Evolutionary conservation across 352 stramenopile genomes (phyloP).

Genomic region (Phytophthora uliginosa): DNA sequence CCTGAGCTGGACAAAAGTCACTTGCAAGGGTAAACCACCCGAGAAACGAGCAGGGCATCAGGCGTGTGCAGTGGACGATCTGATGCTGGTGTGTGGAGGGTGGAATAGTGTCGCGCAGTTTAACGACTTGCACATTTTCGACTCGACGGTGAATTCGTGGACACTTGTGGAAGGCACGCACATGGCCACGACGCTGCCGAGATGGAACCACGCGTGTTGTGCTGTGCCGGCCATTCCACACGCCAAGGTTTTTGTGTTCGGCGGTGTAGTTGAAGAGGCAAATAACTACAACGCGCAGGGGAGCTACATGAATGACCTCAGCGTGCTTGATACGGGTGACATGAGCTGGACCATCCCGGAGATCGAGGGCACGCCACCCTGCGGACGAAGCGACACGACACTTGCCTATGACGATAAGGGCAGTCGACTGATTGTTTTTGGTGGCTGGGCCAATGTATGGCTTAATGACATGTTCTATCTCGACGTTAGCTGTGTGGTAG

Average conservation of each 20-base stretch:
- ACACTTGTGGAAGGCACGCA: conserved; percentile 79
- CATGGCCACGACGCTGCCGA: conserved; percentile 80
- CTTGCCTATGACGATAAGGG: conserved; percentile 95
- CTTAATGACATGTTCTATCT: conserved; percentile 93
- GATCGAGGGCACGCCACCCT: conserved; percentile 84
- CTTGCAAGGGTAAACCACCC: conserved; percentile 86
- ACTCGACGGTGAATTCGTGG: conserved; percentile 91
- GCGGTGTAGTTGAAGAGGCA: conserved; percentile 94
- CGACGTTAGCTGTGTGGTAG: conserved; percentile 96
- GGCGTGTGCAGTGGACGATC: conserved; percentile 89
- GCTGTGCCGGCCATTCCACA: conserved; percentile 96
- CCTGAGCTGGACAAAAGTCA: conserved; percentile 88
- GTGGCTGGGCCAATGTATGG: conserved; percentile 97
- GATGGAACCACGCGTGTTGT: conserved; percentile 96
- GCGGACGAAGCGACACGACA: conserved; percentile 93
- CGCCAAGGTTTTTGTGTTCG: conserved; percentile 98
- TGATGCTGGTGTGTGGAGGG: conserved; percentile 95
- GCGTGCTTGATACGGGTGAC: conserved; percentile 94
- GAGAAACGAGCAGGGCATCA: conserved; percentile 95
- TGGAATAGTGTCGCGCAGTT: conserved; percentile 97
- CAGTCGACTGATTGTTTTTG: conserved; percentile 94
- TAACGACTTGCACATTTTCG: conserved; percentile 96
- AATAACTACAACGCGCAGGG: conserved; percentile 90
- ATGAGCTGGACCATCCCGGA: conserved; percentile 90
- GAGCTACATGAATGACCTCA: conserved; percentile 91